Evolutionary conservation across 768 basidiomycete genomes (phyloP).

Genomic region (Mycena polygramma): DNA sequence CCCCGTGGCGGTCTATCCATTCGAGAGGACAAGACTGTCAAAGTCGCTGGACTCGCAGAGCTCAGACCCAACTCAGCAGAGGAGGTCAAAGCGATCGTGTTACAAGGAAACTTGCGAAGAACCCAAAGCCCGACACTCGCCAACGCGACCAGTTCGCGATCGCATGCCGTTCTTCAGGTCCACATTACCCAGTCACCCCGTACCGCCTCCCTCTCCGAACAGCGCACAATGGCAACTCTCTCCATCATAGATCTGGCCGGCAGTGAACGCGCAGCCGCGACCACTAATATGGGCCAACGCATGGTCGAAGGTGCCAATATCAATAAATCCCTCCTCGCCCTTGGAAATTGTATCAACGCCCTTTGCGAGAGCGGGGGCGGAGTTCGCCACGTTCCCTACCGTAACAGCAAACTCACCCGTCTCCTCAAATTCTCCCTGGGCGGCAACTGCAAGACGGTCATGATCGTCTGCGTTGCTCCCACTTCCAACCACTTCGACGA

Average conservation of each 20-base stretch:
- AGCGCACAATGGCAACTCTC: constrained; percentile 88
- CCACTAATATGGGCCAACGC: constrained; percentile 96
- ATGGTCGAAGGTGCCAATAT: constrained; percentile 99
- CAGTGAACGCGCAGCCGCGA: constrained; percentile 96
- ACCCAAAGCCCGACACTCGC: constrained; percentile 96
- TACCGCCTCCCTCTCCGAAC: constrained; percentile 86
- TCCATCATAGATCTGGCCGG: constrained; percentile 99
- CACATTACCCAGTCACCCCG: constrained; percentile 91
- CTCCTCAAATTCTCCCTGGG: constrained; percentile 97
- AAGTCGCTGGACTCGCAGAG: constrained; percentile 88
- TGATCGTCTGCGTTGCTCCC: constrained; percentile 98
- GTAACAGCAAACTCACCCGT: constrained; percentile 98
- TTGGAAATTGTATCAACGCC: constrained; percentile 99
- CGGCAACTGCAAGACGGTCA: constrained; percentile 99
- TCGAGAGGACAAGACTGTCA: constrained; percentile 94
- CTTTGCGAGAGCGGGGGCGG: constrained; percentile 95
- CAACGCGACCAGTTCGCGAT: constrained; percentile 96
- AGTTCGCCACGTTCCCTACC: constrained; percentile 92
- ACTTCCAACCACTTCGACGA: constrained; percentile 97
- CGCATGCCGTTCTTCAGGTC: constrained; percentile 97
- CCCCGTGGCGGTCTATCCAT: constrained; percentile 92
- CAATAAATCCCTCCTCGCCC: constrained; percentile 97
- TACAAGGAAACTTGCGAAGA: constrained; percentile 88
- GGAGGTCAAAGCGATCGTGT: constrained; percentile 94
- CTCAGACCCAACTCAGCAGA: constrained; percentile 85